A percentile compares a stretch with the other conserved stretches of the same genome.
phyloP scores from a whole-genome alignment of 148 eudicot genomes.

The Chenopodium album region DNA sequence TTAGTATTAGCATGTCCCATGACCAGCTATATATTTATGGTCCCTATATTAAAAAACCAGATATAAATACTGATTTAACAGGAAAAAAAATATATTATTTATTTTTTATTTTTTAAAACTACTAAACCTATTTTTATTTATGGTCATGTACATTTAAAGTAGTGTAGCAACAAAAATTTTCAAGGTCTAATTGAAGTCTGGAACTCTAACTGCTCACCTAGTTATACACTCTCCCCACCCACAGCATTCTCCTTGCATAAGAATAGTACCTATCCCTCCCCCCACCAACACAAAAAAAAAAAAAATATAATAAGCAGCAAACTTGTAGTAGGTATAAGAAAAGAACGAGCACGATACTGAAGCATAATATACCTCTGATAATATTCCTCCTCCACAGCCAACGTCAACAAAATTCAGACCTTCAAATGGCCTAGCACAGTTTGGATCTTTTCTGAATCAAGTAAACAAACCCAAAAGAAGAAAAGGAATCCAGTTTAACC shows the following conservation, averaged over 20 bases:
- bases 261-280: background rate
- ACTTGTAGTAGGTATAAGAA: background rate
- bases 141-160: background rate
- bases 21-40: too few relatives aligned
- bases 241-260: background rate
- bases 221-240: background rate
- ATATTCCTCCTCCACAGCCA: slow-evolving; percentile 97
- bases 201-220: background rate
- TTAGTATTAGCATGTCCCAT: too few relatives aligned
- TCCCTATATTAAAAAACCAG: too few relatives aligned
- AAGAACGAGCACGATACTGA: background rate
- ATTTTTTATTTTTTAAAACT: too few relatives aligned
- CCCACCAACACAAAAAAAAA: background rate
- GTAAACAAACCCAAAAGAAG: slow-evolving; percentile 11
- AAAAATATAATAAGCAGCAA: background rate
- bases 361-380: slow-evolving; percentile 66
- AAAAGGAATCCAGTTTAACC: slow-evolving; percentile 8
- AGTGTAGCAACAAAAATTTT: background rate
- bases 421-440: slow-evolving; percentile 79
- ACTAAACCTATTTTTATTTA: too few relatives aligned
- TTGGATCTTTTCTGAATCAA: slow-evolving; percentile 76
- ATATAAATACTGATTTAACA: too few relatives aligned
- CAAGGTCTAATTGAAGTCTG: background rate
- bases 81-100: too few relatives aligned
- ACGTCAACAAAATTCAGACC: slow-evolving; percentile 85